phyloP scores from a whole-genome alignment of 106 monocot genomes.

The Dioscorea alata region DNA sequence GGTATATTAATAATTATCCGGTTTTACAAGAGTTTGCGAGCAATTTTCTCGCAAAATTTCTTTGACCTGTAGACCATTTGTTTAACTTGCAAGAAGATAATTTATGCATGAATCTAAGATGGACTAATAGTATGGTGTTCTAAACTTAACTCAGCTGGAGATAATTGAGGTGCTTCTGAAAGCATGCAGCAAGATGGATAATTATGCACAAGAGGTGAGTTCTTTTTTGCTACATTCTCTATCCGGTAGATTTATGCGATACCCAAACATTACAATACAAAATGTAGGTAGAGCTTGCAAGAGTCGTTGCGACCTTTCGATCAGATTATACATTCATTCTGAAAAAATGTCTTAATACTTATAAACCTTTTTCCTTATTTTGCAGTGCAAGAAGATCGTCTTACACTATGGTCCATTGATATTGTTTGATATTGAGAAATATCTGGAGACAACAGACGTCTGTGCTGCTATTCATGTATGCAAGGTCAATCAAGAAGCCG shows the following conservation, averaged over 20 bases:
- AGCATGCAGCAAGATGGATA: slow-evolving; percentile 35
- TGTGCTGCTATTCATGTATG: slow-evolving; percentile 44
- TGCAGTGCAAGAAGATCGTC: slow-evolving; percentile 66
- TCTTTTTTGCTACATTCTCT: background rate
- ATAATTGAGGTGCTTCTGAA: slow-evolving; percentile 32
- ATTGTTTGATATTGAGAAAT: slow-evolving; percentile 30
- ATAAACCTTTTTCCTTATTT: background rate
- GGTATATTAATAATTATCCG: too few relatives aligned
- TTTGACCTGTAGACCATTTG: too few relatives aligned
- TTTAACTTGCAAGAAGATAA: too few relatives aligned
- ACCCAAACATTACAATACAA: background rate
- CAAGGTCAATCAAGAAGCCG: slow-evolving; percentile 11
- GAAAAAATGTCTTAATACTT: background rate
- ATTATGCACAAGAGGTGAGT: slow-evolving; percentile 30
- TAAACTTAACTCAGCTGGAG: slow-evolving; percentile 25
- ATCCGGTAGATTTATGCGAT: background rate
- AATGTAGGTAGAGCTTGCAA: too few relatives aligned
- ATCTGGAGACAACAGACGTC: slow-evolving; percentile 54
- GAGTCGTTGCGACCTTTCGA: too few relatives aligned
- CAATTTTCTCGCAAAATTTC: too few relatives aligned
- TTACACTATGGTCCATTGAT: slow-evolving; percentile 41
- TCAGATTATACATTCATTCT: background rate
- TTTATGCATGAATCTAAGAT: too few relatives aligned
- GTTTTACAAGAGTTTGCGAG: too few relatives aligned
- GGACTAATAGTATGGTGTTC: too few relatives aligned